Evolutionary conservation across 2,329 filamentous ascomycete genomes (phyloP).

Genomic region (Pezizomycotina sp.): DNA sequence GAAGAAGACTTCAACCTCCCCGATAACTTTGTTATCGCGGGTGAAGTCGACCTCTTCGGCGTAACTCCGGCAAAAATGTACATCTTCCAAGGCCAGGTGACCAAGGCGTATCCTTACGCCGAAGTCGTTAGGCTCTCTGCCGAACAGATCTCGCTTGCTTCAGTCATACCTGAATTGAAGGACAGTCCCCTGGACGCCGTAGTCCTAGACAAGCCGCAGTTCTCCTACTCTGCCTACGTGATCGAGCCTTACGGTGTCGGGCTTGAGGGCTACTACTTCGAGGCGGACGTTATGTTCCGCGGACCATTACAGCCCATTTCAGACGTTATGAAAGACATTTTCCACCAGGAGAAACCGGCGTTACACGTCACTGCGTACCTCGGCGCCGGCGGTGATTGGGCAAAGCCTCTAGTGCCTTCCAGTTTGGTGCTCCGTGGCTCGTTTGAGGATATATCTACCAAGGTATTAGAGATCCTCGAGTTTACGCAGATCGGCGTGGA

Average conservation of each 20-base stretch:
- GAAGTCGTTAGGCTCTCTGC: slow-evolving; percentile 3
- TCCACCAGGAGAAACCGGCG: slow-evolving; percentile 2
- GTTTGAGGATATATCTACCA: slow-evolving; percentile 3
- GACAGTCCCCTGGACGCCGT: not conserved
- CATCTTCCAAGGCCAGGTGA: slow-evolving; percentile 3
- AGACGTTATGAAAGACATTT: slow-evolving; percentile 4
- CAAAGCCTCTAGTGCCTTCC: not conserved
- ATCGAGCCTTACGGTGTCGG: not conserved
- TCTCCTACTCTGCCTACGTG: slow-evolving; percentile 3
- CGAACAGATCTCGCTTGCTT: slow-evolving; percentile 1
- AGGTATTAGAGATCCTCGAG: slow-evolving; percentile 3
- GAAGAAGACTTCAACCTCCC: not conserved
- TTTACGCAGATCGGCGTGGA: slow-evolving; percentile 5
- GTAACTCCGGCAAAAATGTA: slow-evolving; percentile 4
- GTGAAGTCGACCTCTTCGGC: slow-evolving; percentile 3
- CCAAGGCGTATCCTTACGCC: slow-evolving; percentile 1
- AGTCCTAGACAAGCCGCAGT: slow-evolving; percentile 1
- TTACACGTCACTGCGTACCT: slow-evolving; percentile 3
- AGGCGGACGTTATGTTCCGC: slow-evolving; percentile 3
- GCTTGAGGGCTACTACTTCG: not conserved
- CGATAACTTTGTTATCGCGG: slow-evolving; percentile 1
- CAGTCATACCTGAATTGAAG: slow-evolving; percentile 1
- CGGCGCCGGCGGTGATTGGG: slow-evolving; percentile 4
- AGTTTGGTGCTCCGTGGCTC: not conserved
- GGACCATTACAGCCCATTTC: slow-evolving; percentile 3